These are phyloP conservation scores for Fusarium acutatum DNA, from an alignment of 2,329 filamentous ascomycete species.

Conservation along the genomic window DNA sequence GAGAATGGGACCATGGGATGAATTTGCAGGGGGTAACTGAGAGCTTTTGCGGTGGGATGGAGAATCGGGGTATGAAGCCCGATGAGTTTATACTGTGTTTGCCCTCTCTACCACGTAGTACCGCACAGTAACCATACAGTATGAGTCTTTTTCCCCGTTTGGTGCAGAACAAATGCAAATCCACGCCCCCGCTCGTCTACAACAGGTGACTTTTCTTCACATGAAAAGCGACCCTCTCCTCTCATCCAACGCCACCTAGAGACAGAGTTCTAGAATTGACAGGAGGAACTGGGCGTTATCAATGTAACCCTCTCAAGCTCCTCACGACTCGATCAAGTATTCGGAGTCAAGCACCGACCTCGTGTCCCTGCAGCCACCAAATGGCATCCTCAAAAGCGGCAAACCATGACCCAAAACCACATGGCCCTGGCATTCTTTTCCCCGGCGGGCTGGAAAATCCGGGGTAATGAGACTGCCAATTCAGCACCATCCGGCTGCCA, in stretches of 20 bases:
- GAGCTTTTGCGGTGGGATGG: background rate
- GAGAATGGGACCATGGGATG: slow-evolving; percentile 16
- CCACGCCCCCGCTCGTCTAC: slow-evolving; percentile 16
- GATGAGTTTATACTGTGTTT: slow-evolving; percentile 1
- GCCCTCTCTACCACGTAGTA: accelerated
- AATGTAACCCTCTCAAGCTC: slow-evolving; percentile 3
- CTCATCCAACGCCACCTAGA: slow-evolving; percentile 18
- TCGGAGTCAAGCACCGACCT: background rate
- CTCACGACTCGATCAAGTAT: background rate
- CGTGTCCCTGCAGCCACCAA: slow-evolving; percentile 27
- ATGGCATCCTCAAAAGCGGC: slow-evolving; percentile 15
- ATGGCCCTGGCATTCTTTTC: slow-evolving; percentile 34
- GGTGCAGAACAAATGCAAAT: background rate
- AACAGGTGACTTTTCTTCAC: slow-evolving; percentile 31
- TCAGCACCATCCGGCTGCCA: slow-evolving; percentile 18
- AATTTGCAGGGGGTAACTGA: slow-evolving; percentile 16
- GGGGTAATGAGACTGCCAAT: slow-evolving; percentile 36
- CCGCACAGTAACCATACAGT: background rate
- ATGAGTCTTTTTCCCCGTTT: background rate
- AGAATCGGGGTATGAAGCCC: background rate
- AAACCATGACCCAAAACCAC: slow-evolving; percentile 15
- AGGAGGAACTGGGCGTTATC: background rate
- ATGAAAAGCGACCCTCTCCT: slow-evolving; percentile 21
- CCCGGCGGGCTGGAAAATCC: slow-evolving; percentile 35
- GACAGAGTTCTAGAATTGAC: slow-evolving; percentile 20